Conservation (phyloP, 805 yeast species). For the Teunomyces stri region DNA sequence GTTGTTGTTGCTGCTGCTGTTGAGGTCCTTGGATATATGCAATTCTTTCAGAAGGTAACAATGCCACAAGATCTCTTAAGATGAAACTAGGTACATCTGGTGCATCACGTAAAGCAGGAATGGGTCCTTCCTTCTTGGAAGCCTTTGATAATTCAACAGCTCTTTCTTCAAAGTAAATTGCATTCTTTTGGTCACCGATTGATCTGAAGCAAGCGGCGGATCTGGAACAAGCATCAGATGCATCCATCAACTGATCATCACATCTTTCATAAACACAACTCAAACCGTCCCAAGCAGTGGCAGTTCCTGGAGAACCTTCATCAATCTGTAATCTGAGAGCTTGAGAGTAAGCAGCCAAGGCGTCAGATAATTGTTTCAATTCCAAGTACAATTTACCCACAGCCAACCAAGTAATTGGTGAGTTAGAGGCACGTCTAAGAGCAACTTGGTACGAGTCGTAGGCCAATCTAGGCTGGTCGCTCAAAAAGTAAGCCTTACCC, state of each 20-base stretch:
- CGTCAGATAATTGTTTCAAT: constrained; percentile 60
- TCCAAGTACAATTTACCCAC: constrained; percentile 60
- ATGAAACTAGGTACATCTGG: constrained; percentile 47
- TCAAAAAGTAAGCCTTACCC: constrained; percentile 49
- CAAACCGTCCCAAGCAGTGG: constrained; percentile 65
- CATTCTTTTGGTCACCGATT: constrained; percentile 44
- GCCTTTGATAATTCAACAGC: constrained; percentile 43
- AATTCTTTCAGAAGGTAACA: constrained; percentile 41
- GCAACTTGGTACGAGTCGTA: constrained; percentile 57
- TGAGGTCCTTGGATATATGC: constrained; percentile 30
- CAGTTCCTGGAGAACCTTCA: constrained; percentile 46
- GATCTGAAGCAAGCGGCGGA: constrained; percentile 50
- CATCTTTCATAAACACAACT: constrained; percentile 62
- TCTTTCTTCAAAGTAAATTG: constrained; percentile 42
- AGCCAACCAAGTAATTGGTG: constrained; percentile 65
- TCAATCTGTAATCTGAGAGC: constrained; percentile 54
- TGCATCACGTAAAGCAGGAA: constrained; percentile 45
- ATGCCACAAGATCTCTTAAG: constrained; percentile 42
- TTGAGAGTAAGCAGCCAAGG: constrained; percentile 65
- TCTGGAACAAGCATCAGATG: constrained; percentile 56
- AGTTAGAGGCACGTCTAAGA: constrained; percentile 48
- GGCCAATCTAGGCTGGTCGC: constrained; percentile 48
- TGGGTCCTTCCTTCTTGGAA: constrained; percentile 41
- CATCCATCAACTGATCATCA: constrained; percentile 58
- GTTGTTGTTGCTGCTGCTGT: constrained; percentile 3